Base-by-base conservation (phyloP, 2,329 filamentous ascomycete species). In the Cordyceps cateniannulata region DNA sequence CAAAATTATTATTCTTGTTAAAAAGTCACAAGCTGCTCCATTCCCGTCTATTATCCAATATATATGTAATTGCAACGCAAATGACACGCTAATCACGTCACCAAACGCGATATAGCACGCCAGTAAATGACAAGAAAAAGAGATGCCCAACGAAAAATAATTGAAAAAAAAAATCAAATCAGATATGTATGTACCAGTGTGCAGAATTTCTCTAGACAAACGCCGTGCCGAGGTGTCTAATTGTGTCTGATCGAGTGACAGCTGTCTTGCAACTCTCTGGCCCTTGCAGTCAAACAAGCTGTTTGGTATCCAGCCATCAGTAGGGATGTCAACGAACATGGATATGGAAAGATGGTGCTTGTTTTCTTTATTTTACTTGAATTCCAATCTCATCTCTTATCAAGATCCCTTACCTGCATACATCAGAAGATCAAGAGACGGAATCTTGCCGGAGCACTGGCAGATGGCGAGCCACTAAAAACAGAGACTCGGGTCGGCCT, bases 221-320 rank as follows among this genome's bases (percentile, higher is more conserved):
- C 52, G 25, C 24, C 5, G 40, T 45, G 52, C 20, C n/a, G n/a
- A 22, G 29, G 7, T 57, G 54, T 57, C 44, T 57, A 38, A 57
- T 57, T 57, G 44, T 48, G 42, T 57, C 44, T 57, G 54, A 48
- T 57, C 53, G 53, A 35, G 40, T 24, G 25, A 29, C 20, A 20
- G n/a, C 16, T 57, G 54, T 48, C 54, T 57, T 27, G 47, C 10
- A 47, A 22, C 9, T 10, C 9, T 10, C n/a, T 6, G 29, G 44
- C 38, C 52, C 52, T 27, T 29, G 52, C 38, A 47, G 25, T 14
- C 38, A 7, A 47, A 24, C 5, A 20, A 18, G 25, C 35, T 45
- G 24, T 16, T 27, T 32, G 35, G 16, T 16, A 54, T 54, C 16
- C 24, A 44, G 20, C 51, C 24, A 54, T 54, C 27, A 22, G 49